Base-by-base conservation (phyloP, 805 yeast genomes). In the Candida mattraensis region DNA sequence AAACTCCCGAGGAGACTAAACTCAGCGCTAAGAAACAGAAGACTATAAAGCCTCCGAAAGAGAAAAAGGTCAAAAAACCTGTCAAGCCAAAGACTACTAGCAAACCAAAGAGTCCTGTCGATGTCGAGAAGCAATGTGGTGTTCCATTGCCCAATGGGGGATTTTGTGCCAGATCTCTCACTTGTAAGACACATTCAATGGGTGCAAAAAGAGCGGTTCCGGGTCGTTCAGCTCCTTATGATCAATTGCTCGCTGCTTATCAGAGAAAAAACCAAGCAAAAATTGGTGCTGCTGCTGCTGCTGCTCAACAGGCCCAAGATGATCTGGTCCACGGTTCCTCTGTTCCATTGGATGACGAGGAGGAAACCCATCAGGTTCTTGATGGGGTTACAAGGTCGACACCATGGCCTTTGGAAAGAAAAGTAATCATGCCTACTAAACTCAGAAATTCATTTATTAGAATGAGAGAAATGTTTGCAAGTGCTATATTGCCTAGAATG, bases 111-210 rank as follows among this genome's bases (percentile, higher is more conserved):
- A 83, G 89, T 17, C 89, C 95, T 4, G 88, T 88, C 16, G 95
- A 88, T 59, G 94, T 88, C 30, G 95, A 88, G 54, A 78, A 77
- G 47, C 98, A 93, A 63, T 93, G 99, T 70, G 99, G 99, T 60
- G 98, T 93, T 9, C 84, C 87, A 5, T 66, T 93, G 42, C 88
- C 96, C 0, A 84, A 83, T 47, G 98, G 97, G n/a, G 95, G 94
- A 0, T 83, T 80, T 49, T 93, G 99, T 69, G 97, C 97, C 4
- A 73, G 99, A 33, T 88, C 97, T 0, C 69, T 93, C 42, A 93
- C 99, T 0, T 93, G 99, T 71, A 93, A 93, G 58, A 88, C 97
- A 0, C 99, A 93, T 62, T 87, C 98, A 1, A 89, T 93, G 96
- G 97, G 97, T 21, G 96, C 97, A 18, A 93, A 93, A 54, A 76